These are phyloP conservation scores for Smallanthus sonchifolius DNA, from an alignment of 129 eudicot species.

Conservation along the genomic window DNA sequence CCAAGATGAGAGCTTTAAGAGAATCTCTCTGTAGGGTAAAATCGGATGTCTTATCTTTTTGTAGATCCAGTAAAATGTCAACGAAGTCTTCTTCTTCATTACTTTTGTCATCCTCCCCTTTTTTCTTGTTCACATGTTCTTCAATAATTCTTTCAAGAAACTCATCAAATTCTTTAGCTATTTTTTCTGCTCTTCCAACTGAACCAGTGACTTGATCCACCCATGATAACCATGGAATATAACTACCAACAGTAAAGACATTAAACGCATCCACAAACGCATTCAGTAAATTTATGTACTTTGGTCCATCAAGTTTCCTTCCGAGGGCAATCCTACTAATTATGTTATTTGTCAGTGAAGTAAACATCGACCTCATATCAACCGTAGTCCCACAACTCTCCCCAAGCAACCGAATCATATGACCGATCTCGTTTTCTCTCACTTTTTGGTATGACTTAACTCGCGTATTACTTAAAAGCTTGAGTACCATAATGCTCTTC, in stretches of 20 bases:
- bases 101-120: not conserved
- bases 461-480: not conserved
- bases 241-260: not conserved
- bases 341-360: not conserved
- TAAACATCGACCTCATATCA: not conserved
- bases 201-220: not conserved
- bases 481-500: not conserved
- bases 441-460: conserved; percentile 5
- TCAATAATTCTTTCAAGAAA: not conserved
- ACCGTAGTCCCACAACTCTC: not conserved
- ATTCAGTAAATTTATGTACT: not conserved
- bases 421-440: not conserved
- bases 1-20: not conserved
- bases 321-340: not conserved
- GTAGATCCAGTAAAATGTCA: not conserved
- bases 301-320: not conserved
- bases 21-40: not conserved
- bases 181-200: not conserved
- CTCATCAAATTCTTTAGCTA: not conserved
- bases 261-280: not conserved
- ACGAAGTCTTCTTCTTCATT: not conserved
- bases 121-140: not conserved
- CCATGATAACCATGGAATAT: conserved; percentile 5
- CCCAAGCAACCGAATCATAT: not conserved
- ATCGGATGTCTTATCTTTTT: not conserved